Conservation (phyloP, 2,329 filamentous ascomycete species). For the Cladobotryum protrusum region DNA sequence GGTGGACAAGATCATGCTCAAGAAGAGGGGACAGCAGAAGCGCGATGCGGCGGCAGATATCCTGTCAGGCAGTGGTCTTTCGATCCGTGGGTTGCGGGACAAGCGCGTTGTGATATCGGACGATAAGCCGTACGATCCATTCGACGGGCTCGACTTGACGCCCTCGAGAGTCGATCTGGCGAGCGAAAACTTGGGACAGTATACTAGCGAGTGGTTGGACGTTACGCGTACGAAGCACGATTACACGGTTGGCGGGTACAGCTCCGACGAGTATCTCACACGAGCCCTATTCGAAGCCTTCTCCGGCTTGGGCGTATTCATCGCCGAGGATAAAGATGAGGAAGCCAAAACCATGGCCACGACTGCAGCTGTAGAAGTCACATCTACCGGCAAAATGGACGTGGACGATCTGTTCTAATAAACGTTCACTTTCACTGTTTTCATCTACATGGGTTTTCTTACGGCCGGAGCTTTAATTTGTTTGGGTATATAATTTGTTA, state of each 20-base stretch:
- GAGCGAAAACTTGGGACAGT: constrained; percentile 47
- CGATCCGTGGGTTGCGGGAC: constrained; percentile 76
- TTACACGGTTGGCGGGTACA: constrained; percentile 75
- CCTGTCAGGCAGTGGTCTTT: constrained; percentile 33
- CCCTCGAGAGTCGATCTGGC: constrained; percentile 62
- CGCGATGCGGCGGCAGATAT: constrained; percentile 20
- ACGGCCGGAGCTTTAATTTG: not conserved
- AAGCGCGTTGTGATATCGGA: constrained; percentile 39
- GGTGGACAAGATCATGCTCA: constrained; percentile 59
- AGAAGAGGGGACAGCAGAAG: constrained; percentile 59
- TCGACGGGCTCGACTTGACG: constrained; percentile 65
- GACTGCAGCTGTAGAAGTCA: constrained; percentile 30
- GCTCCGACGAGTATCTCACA: constrained; percentile 72
- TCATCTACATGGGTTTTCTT: not conserved
- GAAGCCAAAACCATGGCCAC: constrained; percentile 24
- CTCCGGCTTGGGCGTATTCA: constrained; percentile 77
- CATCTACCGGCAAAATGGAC: constrained; percentile 38
- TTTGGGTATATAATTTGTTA: not conserved
- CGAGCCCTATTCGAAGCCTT: constrained; percentile 84
- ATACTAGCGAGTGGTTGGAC: constrained; percentile 70
- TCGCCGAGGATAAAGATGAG: constrained; percentile 65
- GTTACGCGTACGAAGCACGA: constrained; percentile 57
- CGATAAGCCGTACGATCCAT: constrained; percentile 80
- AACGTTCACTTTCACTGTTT: not conserved
- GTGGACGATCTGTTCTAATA: constrained; percentile 40